These are phyloP conservation scores for Eucalyptus tenuipes DNA, from an alignment of 345 rosid genomes.

Conservation along the genomic window DNA sequence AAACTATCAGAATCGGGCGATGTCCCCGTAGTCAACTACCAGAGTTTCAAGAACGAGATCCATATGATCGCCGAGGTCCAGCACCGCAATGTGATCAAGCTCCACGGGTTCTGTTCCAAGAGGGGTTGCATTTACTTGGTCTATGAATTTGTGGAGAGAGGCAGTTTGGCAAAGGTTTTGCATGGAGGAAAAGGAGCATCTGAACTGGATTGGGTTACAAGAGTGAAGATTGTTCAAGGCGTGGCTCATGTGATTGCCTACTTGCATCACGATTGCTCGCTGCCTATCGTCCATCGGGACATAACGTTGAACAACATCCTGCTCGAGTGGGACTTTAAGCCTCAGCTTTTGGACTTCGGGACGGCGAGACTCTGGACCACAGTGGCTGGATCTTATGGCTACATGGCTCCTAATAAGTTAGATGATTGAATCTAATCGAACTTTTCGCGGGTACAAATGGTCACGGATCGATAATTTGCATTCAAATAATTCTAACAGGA, in stretches of 20 bases:
- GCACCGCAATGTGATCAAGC: too few relatives aligned
- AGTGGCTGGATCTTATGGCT: slow-evolving; percentile 16
- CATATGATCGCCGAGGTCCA: too few relatives aligned
- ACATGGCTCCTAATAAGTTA: too few relatives aligned
- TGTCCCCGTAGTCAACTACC: too few relatives aligned
- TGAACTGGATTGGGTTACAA: slow-evolving; percentile 24
- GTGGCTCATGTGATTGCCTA: slow-evolving; percentile 61
- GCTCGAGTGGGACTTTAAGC: slow-evolving; percentile 38
- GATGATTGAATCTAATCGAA: too few relatives aligned
- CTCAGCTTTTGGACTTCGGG: slow-evolving; percentile 55
- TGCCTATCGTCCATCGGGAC: slow-evolving; percentile 51
- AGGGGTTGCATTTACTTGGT: neutral
- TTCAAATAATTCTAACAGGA: too few relatives aligned
- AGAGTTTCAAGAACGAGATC: too few relatives aligned
- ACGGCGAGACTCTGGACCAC: slow-evolving; percentile 61
- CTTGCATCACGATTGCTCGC: slow-evolving; percentile 58
- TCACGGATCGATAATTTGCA: too few relatives aligned
- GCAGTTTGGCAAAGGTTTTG: slow-evolving; percentile 19
- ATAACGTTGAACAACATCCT: slow-evolving; percentile 36
- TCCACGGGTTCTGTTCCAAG: too few relatives aligned
- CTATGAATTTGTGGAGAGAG: too few relatives aligned
- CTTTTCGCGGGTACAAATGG: too few relatives aligned
- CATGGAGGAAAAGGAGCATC: slow-evolving; percentile 13
- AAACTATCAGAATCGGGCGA: too few relatives aligned
- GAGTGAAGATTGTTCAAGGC: slow-evolving; percentile 39